A percentile compares a stretch with the other conserved stretches of the same genome.
phyloP scores from a whole-genome alignment of 768 basidiomycete species.

The Amanita molliuscula region DNA sequence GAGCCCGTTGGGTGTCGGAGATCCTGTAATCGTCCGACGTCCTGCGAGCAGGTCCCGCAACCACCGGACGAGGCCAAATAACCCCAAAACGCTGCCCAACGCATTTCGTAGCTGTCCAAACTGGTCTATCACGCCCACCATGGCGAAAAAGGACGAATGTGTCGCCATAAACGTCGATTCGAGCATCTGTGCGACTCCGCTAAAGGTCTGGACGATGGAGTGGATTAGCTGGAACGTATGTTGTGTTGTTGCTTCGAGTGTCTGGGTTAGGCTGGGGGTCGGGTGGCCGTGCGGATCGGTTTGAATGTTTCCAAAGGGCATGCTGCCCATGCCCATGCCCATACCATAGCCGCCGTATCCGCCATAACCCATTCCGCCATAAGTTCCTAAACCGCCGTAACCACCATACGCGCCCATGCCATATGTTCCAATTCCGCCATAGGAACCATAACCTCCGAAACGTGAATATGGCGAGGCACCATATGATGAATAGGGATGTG shows the following conservation, averaged over 20 bases:
- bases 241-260: conserved; percentile 82
- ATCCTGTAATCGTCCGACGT: conserved; percentile 15
- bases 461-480: conserved; percentile 35
- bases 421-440: conserved; percentile 16
- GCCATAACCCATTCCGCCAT: conserved; percentile 30
- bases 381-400: conserved; percentile 27
- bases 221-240: conserved; percentile 91
- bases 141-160: conserved; percentile 90
- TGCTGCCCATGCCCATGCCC: conserved; percentile 18
- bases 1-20: conserved; percentile 18
- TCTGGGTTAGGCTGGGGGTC: conserved; percentile 70
- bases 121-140: conserved; percentile 95
- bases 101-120: conserved; percentile 87
- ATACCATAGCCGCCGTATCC: conserved; percentile 35
- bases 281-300: conserved; percentile 41
- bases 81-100: conserved; percentile 83
- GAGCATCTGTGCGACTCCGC: conserved; percentile 93
- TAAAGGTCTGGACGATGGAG: conserved; percentile 91
- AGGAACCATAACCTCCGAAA: conserved; percentile 17
- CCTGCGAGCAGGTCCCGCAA: conserved; percentile 55
- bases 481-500: conserved; percentile 26
- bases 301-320: conserved; percentile 30
- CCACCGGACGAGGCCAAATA: conserved; percentile 88
- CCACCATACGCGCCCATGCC: conserved; percentile 21
- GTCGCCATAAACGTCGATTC: conserved; percentile 97